Evolutionary conservation across 1,139 yeast species (phyloP).

Genomic region (Ashbya aceris): DNA sequence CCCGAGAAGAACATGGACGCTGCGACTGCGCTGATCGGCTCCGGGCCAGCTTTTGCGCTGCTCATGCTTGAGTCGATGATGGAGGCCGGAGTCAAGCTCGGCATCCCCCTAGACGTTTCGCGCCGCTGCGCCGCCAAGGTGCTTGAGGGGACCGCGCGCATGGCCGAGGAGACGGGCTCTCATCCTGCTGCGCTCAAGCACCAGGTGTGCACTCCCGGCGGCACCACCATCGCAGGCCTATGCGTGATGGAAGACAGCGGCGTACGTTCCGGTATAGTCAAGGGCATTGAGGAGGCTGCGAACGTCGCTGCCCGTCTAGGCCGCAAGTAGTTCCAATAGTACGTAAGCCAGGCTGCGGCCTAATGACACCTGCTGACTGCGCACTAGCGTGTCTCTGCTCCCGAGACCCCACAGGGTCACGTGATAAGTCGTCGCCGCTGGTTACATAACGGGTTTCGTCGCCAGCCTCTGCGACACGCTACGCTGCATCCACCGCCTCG

Average conservation of each 20-base stretch:
- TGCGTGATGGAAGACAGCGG: slow-evolving; percentile 88
- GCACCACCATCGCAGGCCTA: slow-evolving; percentile 94
- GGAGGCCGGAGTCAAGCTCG: slow-evolving; percentile 94
- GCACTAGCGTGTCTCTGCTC: too few species aligned
- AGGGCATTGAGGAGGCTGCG: slow-evolving; percentile 88
- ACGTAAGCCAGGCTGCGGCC: too few species aligned
- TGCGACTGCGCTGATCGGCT: slow-evolving; percentile 89
- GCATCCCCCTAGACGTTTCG: slow-evolving; percentile 80
- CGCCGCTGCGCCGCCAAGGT: slow-evolving; percentile 90
- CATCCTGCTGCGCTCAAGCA: slow-evolving; percentile 90
- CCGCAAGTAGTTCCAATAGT: slow-evolving; percentile 37
- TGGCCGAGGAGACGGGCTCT: slow-evolving; percentile 71
- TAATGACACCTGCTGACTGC: too few species aligned
- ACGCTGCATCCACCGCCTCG: too few species aligned
- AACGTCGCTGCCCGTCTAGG: slow-evolving; percentile 73
- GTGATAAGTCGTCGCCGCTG: too few species aligned
- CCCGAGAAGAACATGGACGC: slow-evolving; percentile 94
- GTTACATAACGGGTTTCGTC: too few species aligned
- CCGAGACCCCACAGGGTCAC: too few species aligned
- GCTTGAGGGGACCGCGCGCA: slow-evolving; percentile 90
- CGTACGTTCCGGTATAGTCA: slow-evolving; percentile 76
- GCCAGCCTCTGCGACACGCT: too few species aligned
- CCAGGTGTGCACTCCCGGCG: slow-evolving; percentile 95
- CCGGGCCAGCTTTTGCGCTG: slow-evolving; percentile 93
- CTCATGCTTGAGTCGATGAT: slow-evolving; percentile 84